Evolutionary conservation across 257 asterid species (phyloP).

Genomic region (Ilex asprella): DNA sequence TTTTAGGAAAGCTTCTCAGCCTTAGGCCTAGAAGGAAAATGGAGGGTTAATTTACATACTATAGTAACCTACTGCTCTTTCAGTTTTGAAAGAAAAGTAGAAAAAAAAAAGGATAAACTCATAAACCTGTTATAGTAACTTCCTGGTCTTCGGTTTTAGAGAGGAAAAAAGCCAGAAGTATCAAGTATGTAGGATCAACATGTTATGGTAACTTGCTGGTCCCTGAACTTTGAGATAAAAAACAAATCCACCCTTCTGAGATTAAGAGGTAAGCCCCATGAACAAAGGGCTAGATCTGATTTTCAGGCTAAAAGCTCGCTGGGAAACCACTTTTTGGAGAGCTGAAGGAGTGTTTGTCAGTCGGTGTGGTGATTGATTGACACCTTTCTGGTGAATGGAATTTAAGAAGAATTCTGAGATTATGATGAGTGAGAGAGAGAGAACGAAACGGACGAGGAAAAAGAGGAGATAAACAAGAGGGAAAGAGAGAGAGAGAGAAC

Average conservation of each 20-base stretch:
- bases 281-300: slow-evolving; percentile 12
- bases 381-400: slow-evolving; percentile 30
- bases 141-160: too few relatives aligned
- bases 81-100: slow-evolving; percentile 1
- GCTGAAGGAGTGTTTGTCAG: slow-evolving; percentile 5
- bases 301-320: slow-evolving; percentile 2
- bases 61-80: slow-evolving; percentile 2
- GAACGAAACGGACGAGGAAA: slow-evolving; percentile 2
- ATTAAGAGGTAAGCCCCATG: slow-evolving; percentile 11
- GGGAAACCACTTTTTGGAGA: slow-evolving; percentile 2
- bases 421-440: slow-evolving; percentile 4
- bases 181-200: too few relatives aligned
- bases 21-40: background rate
- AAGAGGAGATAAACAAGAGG: slow-evolving; percentile 4
- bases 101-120: too few relatives aligned
- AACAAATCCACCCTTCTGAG: background rate
- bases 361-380: slow-evolving; percentile 1
- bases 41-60: background rate
- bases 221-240: background rate
- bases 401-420: slow-evolving; percentile 17
- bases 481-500: slow-evolving; percentile 9
- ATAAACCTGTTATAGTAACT: too few relatives aligned
- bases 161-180: too few relatives aligned
- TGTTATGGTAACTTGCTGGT: slow-evolving; percentile 2
- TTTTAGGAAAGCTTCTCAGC: background rate